Evolutionary conservation across 176 grass and related monocot species (phyloP).

Genomic region (Eragrostis nindensis): DNA sequence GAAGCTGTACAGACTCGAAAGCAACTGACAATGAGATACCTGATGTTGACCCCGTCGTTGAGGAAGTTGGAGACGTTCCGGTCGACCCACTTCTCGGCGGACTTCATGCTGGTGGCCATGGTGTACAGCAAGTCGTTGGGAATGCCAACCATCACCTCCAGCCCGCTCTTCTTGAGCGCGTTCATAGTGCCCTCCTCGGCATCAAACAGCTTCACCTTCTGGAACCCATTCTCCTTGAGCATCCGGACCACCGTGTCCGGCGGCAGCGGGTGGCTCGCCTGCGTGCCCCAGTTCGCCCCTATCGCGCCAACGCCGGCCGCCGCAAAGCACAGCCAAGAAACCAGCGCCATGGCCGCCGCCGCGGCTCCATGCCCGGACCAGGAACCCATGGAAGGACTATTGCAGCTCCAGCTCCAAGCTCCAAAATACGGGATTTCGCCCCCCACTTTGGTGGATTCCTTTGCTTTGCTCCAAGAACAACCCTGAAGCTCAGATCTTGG

Average conservation of each 20-base stretch:
- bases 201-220: constrained; percentile 96
- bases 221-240: constrained; percentile 87
- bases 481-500: constrained; percentile 46
- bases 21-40: constrained; percentile 44
- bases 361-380: constrained; percentile 11
- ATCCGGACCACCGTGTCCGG: constrained; percentile 81
- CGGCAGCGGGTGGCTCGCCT: constrained; percentile 87
- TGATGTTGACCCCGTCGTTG: constrained; percentile 78
- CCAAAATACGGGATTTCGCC: neutral
- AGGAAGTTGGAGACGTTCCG: constrained; percentile 75
- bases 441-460: neutral
- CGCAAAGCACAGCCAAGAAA: constrained; percentile 59
- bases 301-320: constrained; percentile 59
- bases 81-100: constrained; percentile 84
- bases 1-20: neutral
- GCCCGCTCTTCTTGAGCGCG: constrained; percentile 89
- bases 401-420: constrained; percentile 35
- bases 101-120: constrained; percentile 67
- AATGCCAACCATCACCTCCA: constrained; percentile 98
- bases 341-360: neutral
- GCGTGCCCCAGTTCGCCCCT: constrained; percentile 97
- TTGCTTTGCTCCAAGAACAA: constrained; percentile 25
- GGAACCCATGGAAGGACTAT: constrained; percentile 36
- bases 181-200: constrained; percentile 85
- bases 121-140: constrained; percentile 79